Evolutionary conservation across 495 filamentous ascomycete species (phyloP), one percentile per base, ranked within the genome.

Genomic region (Penicillium paradoxum): DNA sequence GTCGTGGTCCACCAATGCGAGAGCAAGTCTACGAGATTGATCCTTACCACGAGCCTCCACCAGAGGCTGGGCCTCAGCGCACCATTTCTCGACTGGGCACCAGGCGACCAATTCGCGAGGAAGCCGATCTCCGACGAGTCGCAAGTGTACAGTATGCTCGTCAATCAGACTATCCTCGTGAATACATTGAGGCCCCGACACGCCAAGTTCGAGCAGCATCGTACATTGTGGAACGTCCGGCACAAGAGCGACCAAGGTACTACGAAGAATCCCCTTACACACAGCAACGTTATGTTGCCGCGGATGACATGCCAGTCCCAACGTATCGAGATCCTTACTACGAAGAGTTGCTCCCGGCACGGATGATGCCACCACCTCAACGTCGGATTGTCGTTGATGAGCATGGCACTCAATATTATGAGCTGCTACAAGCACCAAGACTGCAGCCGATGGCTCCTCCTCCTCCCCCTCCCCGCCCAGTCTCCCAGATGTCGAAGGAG

Each of bases 311-410:
- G 19, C 85, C 78, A 18, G 82, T 82, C 0, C 73, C 83, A 18
- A 55, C 72, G 42, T 71, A 71, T 43, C 73, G 78, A 32, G 81
- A 83, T 50, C 45, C 68, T 15, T 76, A 74, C 39, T 66, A 70
- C 45, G 70, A 71, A 27, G 75, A 75, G 21, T 63, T 63, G 21
- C 58, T 64, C 14, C 54, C 76, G 6, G 69, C 71, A 24, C 67
- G 74, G 9, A 74, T 83, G 54, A 78, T 83, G 62, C 77, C 79
- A 27, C 81, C 86, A 24, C 75, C 79, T 22, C 76, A 76, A 21
- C 77, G 80, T 1, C 79, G 86, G 43, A 81, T 89, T 51, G 69
- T 89, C 39, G 70, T 90, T 41, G 87, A 90, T 63, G 79, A 85
- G 48, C 82, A 79, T 67, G 87, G 87, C 19, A 83, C 83, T 51